Percentiles rank a stretch among this genome's conserved stretches.
These are phyloP conservation scores for Geranium brycei DNA, from an alignment of 345 rosid species.

Conservation along the genomic window DNA sequence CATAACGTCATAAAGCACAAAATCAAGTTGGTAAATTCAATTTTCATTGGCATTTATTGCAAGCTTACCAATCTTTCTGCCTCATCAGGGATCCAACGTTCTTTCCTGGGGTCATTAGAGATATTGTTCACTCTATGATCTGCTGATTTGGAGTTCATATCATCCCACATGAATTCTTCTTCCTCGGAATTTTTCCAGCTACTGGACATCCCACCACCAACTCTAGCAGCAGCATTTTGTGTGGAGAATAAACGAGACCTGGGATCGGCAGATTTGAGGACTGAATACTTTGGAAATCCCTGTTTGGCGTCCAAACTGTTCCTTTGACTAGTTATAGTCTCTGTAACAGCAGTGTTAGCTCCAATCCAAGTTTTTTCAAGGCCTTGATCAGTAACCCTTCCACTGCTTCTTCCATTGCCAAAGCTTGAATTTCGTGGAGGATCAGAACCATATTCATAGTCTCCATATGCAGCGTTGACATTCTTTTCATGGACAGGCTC, in stretches of 20 bases:
- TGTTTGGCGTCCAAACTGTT: slow-evolving; percentile 50
- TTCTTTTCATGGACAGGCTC: slow-evolving; percentile 51
- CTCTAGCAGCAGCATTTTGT: slow-evolving; percentile 28
- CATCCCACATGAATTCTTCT: slow-evolving; percentile 94
- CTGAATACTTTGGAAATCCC: slow-evolving; percentile 32
- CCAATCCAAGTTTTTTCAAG: slow-evolving; percentile 49
- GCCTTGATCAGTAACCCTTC: slow-evolving; percentile 48
- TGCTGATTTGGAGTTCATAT: slow-evolving; percentile 52
- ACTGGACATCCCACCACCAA: slow-evolving; percentile 31
- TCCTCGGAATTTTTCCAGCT: slow-evolving; percentile 96
- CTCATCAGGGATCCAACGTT: slow-evolving; percentile 38
- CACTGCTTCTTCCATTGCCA: slow-evolving; percentile 42
- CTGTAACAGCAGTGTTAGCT: slow-evolving; percentile 34
- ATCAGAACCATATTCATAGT: slow-evolving; percentile 53
- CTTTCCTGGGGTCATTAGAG: slow-evolving; percentile 37
- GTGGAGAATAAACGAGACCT: slow-evolving; percentile 27
- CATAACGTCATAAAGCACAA: neutral
- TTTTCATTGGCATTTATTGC: neutral
- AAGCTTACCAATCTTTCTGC: slow-evolving; percentile 58
- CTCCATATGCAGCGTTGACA: slow-evolving; percentile 32
- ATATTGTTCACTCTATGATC: slow-evolving; percentile 38
- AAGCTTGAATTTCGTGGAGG: slow-evolving; percentile 34
- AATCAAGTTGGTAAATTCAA: neutral
- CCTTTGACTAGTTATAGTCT: slow-evolving; percentile 43
- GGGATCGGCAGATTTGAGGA: slow-evolving; percentile 30